These are phyloP conservation scores for Saprolegnia parasitica DNA, from an alignment of 352 stramenopile genomes.

Conservation along the genomic window DNA sequence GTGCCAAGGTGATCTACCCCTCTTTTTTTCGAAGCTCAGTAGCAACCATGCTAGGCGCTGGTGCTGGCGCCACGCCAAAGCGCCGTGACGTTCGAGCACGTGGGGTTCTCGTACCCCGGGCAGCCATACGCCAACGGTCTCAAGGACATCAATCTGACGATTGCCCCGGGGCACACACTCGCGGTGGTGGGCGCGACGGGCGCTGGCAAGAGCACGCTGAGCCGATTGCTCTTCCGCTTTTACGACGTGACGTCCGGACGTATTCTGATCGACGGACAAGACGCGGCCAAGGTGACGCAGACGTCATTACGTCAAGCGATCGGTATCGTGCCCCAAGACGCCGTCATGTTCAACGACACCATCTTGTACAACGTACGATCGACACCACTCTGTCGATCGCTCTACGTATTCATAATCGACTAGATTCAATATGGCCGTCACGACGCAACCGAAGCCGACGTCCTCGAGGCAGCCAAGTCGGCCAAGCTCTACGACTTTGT, in stretches of 20 bases:
- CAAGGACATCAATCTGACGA: slow-evolving; percentile 70
- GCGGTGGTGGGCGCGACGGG: slow-evolving; percentile 92
- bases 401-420: neutral
- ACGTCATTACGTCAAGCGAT: slow-evolving; percentile 86
- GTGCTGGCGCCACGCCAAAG: slow-evolving; percentile 39
- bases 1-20: slow-evolving; percentile 40
- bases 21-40: neutral
- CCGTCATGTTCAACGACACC: slow-evolving; percentile 97
- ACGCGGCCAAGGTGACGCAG: slow-evolving; percentile 84
- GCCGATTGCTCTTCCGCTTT: slow-evolving; percentile 93
- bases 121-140: slow-evolving; percentile 82
- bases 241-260: slow-evolving; percentile 88
- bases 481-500: slow-evolving; percentile 95
- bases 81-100: slow-evolving; percentile 88
- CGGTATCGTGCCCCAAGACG: slow-evolving; percentile 95
- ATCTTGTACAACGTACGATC: slow-evolving; percentile 89
- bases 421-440: slow-evolving; percentile 89
- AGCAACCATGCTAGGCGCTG: slow-evolving; percentile 30
- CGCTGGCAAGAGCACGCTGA: slow-evolving; percentile 93
- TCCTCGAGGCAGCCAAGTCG: slow-evolving; percentile 84
- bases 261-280: slow-evolving; percentile 84
- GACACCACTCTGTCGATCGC: neutral
- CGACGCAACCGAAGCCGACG: slow-evolving; percentile 84
- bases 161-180: slow-evolving; percentile 79
- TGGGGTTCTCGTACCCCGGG: slow-evolving; percentile 89